Percentiles rank a stretch among this genome's conserved stretches.
Evolutionary conservation across 2,329 filamentous ascomycete genomes (phyloP).

Genomic region (Cercospora zeae-maydis): DNA sequence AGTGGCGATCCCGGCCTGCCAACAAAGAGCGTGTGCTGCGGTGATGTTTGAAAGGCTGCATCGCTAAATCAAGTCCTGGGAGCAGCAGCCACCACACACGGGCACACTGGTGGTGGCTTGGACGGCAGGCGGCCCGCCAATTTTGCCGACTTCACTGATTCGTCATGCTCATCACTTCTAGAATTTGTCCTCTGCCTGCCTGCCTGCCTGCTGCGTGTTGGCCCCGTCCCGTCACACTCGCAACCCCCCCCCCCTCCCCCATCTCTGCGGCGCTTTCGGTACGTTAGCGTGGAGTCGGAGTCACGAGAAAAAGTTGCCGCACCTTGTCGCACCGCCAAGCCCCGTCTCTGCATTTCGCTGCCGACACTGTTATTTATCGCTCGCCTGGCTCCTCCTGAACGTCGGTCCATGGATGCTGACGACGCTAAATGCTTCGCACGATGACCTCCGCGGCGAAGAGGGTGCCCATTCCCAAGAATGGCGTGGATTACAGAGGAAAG

Average conservation of each 20-base stretch:
- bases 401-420: slow-evolving; percentile 24
- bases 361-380: neutral
- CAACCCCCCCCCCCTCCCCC: too few relatives aligned
- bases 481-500: slow-evolving; percentile 91
- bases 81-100: neutral
- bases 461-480: slow-evolving; percentile 80
- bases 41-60: neutral
- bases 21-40: neutral
- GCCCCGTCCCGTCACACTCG: neutral
- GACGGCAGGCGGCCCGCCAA: neutral
- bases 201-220: neutral
- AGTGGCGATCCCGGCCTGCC: slow-evolving; percentile 1
- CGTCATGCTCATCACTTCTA: neutral
- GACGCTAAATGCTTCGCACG: slow-evolving; percentile 27
- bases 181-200: neutral
- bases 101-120: neutral
- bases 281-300: too few relatives aligned
- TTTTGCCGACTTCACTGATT: slow-evolving; percentile 5
- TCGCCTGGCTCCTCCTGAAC: neutral
- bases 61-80: neutral
- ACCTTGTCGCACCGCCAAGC: neutral
- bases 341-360: neutral
- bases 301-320: neutral
- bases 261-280: neutral
- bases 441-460: slow-evolving; percentile 46